Base-by-base conservation (phyloP, 1,284 basidiomycete species). In the Austroboletus niveus region DNA sequence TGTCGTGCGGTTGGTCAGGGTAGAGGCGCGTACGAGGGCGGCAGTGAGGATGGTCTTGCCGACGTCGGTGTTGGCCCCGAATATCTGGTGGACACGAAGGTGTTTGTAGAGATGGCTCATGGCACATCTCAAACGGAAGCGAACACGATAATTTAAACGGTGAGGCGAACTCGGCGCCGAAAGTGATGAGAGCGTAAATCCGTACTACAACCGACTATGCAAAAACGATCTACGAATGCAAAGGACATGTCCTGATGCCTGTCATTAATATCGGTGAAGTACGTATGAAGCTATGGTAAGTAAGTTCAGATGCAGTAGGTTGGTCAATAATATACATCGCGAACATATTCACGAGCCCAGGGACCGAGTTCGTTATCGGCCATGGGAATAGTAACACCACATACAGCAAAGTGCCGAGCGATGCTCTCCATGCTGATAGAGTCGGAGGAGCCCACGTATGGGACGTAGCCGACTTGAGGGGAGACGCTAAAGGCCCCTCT, bases 21-120 rank as follows among this genome's bases (percentile, higher is more conserved):
- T 84, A 22, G 90, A 90, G 0, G 91, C 85, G 32, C 89, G 79
- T 42, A 85, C 81, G 31, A 98, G 81, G 2, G 91, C 92, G 4
- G 93, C 83, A 1, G 91, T 89, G 49, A 97, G 75, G 54, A 97
- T 77, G 0, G 94, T 96, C 74, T 98, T 97, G 29, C 94, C 94
- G 42, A 97, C 92, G 69, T 92, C 85, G 2, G 93, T 95, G 69
- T 92, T 93, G 5, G 91, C 89, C 45, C 94, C 94, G 65, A 96
- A 95, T 48, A 98, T 75, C 67, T 95, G 91, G 69, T 94, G 91
- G 34, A 94, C 75, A 20, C 92, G 83, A 41, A 96, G 78, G 64
- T 93, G 79, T 60, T 82, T 85, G 75, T 88, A 96, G 71, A 74
- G 82, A 55, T 69, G 68, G 55, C 64, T 62, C 65, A 68, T 67